Evolutionary conservation across 306 rosid genomes (phyloP), one percentile per base, ranked within the genome.

Genomic region (Styphnolobium japonicum): DNA sequence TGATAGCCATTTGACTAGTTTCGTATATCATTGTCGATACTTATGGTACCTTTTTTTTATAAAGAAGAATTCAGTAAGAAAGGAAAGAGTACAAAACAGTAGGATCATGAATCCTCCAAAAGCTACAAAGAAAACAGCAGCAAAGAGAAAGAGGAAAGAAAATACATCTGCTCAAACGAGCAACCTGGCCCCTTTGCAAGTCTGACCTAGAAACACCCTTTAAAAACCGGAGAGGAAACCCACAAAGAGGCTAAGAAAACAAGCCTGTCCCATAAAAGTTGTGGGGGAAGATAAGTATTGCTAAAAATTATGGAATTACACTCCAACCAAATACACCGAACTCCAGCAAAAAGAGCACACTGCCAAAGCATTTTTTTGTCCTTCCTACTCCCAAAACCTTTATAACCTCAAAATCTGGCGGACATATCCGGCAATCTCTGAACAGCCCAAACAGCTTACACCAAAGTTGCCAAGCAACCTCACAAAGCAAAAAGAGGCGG

Each of bases 31-130:
- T 57, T 39, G 51, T 66, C 23, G 19, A 65, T 81, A 75, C 66
- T 58, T 43, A 46, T 23, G 42, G 75, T 73, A 51, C 18, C 33
- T 63, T 57, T 39, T 57, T 39, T 57, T 27, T 2, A 7, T 23
- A 43, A 62, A 48, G 25, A 61, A 19, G 7, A 48, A 60, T 31
- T 73, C 55, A 57, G 40, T 74, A 70, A 71, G 10, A 42, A 39
- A 65, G 5, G 67, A 75, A 10, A 37, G 16, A 27, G 58, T 76
- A 27, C 45, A 60, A 60, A 74, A 43, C 39, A 48, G 25, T 64
- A 49, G 64, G 39, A 56, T 68, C 71, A 33, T 62, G 42, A 80
- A 48, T 80, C 57, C 63, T 78, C 78, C 72, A 48, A 57, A 58
- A 74, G 40, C 69, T 73, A 10, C 36, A 22, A 71, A 25, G 56